A percentile compares a stretch with the other conserved stretches of the same genome.
Conservation (phyloP, 1,284 basidiomycete genomes). For the Sporisorium sorghi region DNA sequence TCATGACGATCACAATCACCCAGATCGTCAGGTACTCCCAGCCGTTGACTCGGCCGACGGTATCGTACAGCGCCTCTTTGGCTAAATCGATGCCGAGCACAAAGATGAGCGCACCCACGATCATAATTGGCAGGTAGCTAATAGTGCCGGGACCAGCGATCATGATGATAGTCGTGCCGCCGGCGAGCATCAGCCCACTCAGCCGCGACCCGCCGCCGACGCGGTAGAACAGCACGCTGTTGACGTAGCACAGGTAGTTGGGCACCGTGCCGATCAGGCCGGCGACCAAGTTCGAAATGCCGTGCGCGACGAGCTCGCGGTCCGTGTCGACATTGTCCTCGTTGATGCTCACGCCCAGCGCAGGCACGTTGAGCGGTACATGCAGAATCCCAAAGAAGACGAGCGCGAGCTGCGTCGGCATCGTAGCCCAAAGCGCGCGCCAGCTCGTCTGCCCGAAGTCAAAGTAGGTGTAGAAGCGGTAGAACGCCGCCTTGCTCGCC, state of each 20-base stretch:
- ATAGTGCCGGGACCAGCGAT: slow-evolving; percentile 79
- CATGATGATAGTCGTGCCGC: slow-evolving; percentile 80
- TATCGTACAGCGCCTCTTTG: slow-evolving; percentile 95
- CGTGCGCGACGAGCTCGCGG: slow-evolving; percentile 91
- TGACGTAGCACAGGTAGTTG: slow-evolving; percentile 72
- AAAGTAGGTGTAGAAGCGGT: slow-evolving; percentile 68
- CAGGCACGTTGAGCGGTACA: slow-evolving; percentile 79
- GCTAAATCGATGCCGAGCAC: slow-evolving; percentile 93
- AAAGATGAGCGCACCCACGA: slow-evolving; percentile 85
- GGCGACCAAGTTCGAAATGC: slow-evolving; percentile 87
- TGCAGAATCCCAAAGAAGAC: slow-evolving; percentile 93
- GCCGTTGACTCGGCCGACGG: slow-evolving; percentile 79
- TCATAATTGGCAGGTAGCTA: slow-evolving; percentile 67
- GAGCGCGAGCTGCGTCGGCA: slow-evolving; percentile 71
- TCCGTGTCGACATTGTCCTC: slow-evolving; percentile 91
- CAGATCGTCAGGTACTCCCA: slow-evolving; percentile 73
- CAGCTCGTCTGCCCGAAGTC: slow-evolving; percentile 64
- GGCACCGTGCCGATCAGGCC: slow-evolving; percentile 82
- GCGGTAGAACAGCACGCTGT: slow-evolving; percentile 78
- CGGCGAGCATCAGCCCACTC: slow-evolving; percentile 86
- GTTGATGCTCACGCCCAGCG: slow-evolving; percentile 90
- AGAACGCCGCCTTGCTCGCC: slow-evolving; percentile 63
- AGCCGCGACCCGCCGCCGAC: slow-evolving; percentile 88
- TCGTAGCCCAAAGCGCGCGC: slow-evolving; percentile 69
- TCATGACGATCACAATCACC: slow-evolving; percentile 80